Conservation (phyloP, 2,329 filamentous ascomycete species). For the Pestalotiopsis sp. region DNA sequence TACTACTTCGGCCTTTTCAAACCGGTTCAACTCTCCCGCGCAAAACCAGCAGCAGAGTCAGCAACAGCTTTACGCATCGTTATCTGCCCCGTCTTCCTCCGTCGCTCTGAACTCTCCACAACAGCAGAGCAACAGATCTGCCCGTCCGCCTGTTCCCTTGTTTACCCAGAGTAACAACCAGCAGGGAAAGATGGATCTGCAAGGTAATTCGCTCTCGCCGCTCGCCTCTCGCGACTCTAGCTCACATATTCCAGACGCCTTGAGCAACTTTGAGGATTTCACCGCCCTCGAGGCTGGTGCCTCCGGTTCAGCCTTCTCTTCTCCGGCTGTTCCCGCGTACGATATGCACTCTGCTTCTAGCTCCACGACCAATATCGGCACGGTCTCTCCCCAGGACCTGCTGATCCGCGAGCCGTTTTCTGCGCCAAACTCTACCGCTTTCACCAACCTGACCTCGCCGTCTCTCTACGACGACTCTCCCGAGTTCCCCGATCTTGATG, state of each 20-base stretch:
- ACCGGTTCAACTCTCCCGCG: slow-evolving; percentile 58
- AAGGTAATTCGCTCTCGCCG: slow-evolving; percentile 47
- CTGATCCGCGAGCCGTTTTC: slow-evolving; percentile 72
- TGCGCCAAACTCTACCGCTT: slow-evolving; percentile 77
- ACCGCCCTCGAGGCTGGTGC: slow-evolving; percentile 56
- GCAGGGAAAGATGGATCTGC: slow-evolving; percentile 54
- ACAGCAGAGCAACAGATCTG: slow-evolving; percentile 46
- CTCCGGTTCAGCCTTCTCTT: slow-evolving; percentile 54
- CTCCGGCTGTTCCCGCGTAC: slow-evolving; percentile 54
- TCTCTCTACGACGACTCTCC: slow-evolving; percentile 79
- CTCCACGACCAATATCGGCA: slow-evolving; percentile 61
- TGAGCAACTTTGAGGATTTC: slow-evolving; percentile 62
- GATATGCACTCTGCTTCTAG: slow-evolving; percentile 51
- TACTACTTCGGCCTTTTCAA: slow-evolving; percentile 56
- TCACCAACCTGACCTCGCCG: slow-evolving; percentile 85
- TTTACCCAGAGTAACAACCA: slow-evolving; percentile 63
- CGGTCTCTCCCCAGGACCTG: slow-evolving; percentile 84
- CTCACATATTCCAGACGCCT: slow-evolving; percentile 49
- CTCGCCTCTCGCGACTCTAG: slow-evolving; percentile 4
- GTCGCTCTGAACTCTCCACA: slow-evolving; percentile 54
- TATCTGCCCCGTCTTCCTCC: slow-evolving; percentile 61
- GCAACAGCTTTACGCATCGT: slow-evolving; percentile 68
- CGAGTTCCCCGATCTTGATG: slow-evolving; percentile 71
- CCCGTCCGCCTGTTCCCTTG: slow-evolving; percentile 71
- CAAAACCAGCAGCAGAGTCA: slow-evolving; percentile 38